phyloP scores from a whole-genome alignment of 768 basidiomycete genomes.

The Tephrocybe sp. region DNA sequence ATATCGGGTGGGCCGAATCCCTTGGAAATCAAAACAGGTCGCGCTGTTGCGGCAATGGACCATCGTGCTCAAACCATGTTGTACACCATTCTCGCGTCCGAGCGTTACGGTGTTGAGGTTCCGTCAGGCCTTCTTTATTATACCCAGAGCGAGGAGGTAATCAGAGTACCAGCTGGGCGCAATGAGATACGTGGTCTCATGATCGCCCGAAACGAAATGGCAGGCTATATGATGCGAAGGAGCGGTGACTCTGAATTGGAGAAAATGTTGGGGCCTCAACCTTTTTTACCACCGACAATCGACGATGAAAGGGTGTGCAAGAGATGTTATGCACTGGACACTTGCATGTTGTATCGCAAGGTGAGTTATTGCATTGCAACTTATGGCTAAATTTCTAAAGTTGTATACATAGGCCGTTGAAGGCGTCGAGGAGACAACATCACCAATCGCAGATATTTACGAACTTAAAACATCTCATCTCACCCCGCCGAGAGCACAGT shows the following conservation, averaged over 20 bases:
- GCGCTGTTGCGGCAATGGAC: conserved; percentile 71
- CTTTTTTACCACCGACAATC: conserved; percentile 84
- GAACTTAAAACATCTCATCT: conserved; percentile 80
- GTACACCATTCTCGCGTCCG: conserved; percentile 86
- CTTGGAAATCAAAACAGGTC: conserved; percentile 96
- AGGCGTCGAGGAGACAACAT: conserved; percentile 46
- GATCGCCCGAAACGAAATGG: conserved; percentile 81
- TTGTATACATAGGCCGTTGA: conserved; percentile 58
- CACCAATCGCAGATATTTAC: conserved; percentile 67
- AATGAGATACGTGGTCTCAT: conserved; percentile 87
- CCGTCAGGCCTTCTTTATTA: conserved; percentile 89
- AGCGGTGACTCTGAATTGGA: conserved; percentile 16
- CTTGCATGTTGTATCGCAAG: conserved; percentile 94
- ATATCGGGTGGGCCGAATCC: conserved; percentile 53
- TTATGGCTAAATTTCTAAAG: conserved; percentile 8
- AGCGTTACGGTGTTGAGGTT: conserved; percentile 85
- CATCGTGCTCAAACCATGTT: conserved; percentile 98
- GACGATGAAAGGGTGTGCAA: conserved; percentile 79
- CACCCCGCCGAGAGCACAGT: conserved; percentile 58
- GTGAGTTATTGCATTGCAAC: conserved; percentile 29
- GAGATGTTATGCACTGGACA: conserved; percentile 77
- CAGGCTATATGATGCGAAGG: conserved; percentile 67
- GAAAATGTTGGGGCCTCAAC: conserved; percentile 27
- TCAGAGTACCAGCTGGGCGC: conserved; percentile 72
- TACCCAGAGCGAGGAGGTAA: conserved; percentile 86